Conservation (phyloP, 176 grass and related monocot genomes). For the Themeda triandra region DNA sequence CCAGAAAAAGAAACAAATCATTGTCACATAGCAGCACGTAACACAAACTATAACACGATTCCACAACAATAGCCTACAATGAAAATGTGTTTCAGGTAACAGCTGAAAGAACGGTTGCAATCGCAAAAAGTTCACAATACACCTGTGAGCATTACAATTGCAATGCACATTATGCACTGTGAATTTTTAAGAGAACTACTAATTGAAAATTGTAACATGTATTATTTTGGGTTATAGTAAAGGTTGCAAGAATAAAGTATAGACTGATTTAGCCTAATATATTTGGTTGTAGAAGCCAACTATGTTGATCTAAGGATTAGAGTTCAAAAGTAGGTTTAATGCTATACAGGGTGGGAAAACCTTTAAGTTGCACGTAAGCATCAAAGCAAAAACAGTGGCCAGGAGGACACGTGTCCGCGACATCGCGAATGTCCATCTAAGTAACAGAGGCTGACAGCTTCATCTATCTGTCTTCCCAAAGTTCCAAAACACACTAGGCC, state of each 20-base stretch:
- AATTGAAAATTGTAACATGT: background rate
- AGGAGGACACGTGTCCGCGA: background rate
- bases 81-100: background rate
- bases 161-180: background rate
- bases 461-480: background rate
- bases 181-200: background rate
- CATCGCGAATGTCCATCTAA: background rate
- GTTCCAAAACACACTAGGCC: background rate
- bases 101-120: background rate
- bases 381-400: background rate
- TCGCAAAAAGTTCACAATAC: background rate
- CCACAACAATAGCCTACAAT: background rate
- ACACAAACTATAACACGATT: background rate
- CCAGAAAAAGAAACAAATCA: conserved; percentile 22
- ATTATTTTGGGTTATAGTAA: background rate
- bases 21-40: background rate
- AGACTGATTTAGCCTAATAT: background rate
- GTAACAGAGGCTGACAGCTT: background rate
- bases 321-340: background rate
- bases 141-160: background rate
- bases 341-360: background rate
- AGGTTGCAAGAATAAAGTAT: background rate
- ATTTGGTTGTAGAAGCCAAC: background rate
- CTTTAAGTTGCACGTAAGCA: background rate
- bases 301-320: background rate